These are phyloP conservation scores for Exophiala spinifera DNA, from an alignment of 2,329 filamentous ascomycete species.

Conservation along the genomic window DNA sequence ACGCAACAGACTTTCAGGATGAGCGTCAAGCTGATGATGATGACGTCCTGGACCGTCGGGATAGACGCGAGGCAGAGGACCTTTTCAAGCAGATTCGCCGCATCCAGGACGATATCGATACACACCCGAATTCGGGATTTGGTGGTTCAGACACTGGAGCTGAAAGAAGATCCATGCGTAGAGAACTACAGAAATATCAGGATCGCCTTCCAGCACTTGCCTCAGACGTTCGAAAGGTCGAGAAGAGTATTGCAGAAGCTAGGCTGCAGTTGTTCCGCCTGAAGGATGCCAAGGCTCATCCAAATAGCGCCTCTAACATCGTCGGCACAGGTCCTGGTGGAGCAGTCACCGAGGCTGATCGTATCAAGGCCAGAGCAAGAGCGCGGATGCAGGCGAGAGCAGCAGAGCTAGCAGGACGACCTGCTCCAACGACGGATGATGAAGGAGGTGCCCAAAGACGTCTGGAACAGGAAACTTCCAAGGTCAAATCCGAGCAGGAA, in stretches of 20 bases:
- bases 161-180: conserved; percentile 78
- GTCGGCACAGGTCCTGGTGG: conserved; percentile 92
- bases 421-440: conserved; percentile 67
- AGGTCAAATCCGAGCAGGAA: conserved; percentile 79
- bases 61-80: conserved; percentile 88
- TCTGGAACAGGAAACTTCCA: conserved; percentile 81
- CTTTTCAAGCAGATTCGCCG: conserved; percentile 88
- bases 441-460: conserved; percentile 77
- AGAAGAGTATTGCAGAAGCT: conserved; percentile 89
- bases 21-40: conserved; percentile 88
- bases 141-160: conserved; percentile 77
- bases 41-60: conserved; percentile 82
- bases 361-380: conserved; percentile 89
- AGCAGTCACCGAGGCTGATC: conserved; percentile 84
- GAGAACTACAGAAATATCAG: conserved; percentile 82
- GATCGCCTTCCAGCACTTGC: conserved; percentile 90
- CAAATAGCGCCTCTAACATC: conserved; percentile 73
- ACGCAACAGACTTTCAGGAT: conserved; percentile 94
- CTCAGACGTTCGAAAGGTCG: conserved; percentile 84
- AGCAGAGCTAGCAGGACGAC: conserved; percentile 84
- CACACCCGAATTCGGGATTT: conserved; percentile 73
- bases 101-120: conserved; percentile 91
- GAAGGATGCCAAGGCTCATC: conserved; percentile 88
- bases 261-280: conserved; percentile 89
- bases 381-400: conserved; percentile 99